phyloP scores from a whole-genome alignment of 495 filamentous ascomycete genomes.

The Cercophora scortea region DNA sequence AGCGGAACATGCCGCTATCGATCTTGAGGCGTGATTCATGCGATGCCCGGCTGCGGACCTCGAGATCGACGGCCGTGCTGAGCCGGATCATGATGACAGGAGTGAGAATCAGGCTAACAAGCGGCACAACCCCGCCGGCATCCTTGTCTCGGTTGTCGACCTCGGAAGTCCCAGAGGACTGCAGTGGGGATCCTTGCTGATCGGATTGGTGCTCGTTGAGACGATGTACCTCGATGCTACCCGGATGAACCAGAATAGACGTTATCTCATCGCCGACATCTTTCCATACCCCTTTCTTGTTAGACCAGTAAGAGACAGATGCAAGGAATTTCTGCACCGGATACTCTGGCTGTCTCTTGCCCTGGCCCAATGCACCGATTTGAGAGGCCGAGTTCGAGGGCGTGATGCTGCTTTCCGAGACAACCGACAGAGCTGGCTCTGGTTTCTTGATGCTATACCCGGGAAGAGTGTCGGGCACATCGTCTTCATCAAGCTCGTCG shows the following conservation, averaged over 20 bases:
- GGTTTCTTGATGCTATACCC: conserved; percentile 39
- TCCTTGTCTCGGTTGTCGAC: conserved; percentile 29
- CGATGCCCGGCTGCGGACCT: conserved; percentile 75
- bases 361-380: conserved; percentile 44
- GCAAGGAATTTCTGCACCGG: conserved; percentile 56
- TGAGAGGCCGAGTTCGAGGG: conserved; percentile 76
- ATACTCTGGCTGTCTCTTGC: conserved; percentile 42
- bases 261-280: conserved; percentile 61
- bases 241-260: conserved; percentile 72
- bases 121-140: conserved; percentile 37
- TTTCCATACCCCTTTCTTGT: conserved; percentile 70
- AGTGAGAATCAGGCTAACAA: conserved; percentile 77
- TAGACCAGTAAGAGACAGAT: conserved; percentile 77
- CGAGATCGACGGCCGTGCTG: conserved; percentile 87
- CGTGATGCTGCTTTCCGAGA: conserved; percentile 47
- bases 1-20: conserved; percentile 53
- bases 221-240: conserved; percentile 76
- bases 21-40: conserved; percentile 68
- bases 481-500: conserved; percentile 43
- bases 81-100: conserved; percentile 81
- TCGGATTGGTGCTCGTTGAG: conserved; percentile 41
- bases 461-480: conserved; percentile 40
- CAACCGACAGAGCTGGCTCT: conserved; percentile 13
- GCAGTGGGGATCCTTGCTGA: conserved; percentile 31
- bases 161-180: conserved; percentile 29